phyloP scores from a whole-genome alignment of 371 early-diverging fungal genomes.

The Funneliformis caledonium region DNA sequence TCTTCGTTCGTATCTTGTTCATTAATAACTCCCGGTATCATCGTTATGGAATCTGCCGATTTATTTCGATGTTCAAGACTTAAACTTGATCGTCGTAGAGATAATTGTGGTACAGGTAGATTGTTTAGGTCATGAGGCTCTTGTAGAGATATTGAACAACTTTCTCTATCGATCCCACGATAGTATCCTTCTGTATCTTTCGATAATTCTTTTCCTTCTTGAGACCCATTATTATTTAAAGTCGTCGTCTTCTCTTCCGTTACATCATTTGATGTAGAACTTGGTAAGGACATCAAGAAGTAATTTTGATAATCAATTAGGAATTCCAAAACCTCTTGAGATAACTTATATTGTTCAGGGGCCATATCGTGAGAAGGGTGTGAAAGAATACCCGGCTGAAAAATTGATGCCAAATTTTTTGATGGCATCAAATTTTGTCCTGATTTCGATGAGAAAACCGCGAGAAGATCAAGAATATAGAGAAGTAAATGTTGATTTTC shows the following conservation, averaged over 20 bases:
- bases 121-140: constrained; percentile 33
- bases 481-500: constrained; percentile 62
- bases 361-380: constrained; percentile 62
- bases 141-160: neutral
- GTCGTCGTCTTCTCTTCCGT: neutral
- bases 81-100: constrained; percentile 21
- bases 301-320: constrained; percentile 56
- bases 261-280: neutral
- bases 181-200: neutral
- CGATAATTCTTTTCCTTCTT: neutral
- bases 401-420: constrained; percentile 63
- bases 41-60: neutral
- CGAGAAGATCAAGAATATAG: constrained; percentile 63
- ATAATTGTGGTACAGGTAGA: neutral
- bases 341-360: constrained; percentile 61
- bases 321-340: constrained; percentile 62
- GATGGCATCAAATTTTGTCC: constrained; percentile 62
- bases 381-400: constrained; percentile 64
- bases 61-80: neutral
- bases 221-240: neutral
- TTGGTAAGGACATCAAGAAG: constrained; percentile 28
- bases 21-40: neutral
- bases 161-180: neutral
- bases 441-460: constrained; percentile 56
- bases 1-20: constrained; percentile 1